Percentiles rank a stretch among this genome's conserved stretches.
phyloP scores from a whole-genome alignment of 495 filamentous ascomycete species.

The Neurospora africana region DNA sequence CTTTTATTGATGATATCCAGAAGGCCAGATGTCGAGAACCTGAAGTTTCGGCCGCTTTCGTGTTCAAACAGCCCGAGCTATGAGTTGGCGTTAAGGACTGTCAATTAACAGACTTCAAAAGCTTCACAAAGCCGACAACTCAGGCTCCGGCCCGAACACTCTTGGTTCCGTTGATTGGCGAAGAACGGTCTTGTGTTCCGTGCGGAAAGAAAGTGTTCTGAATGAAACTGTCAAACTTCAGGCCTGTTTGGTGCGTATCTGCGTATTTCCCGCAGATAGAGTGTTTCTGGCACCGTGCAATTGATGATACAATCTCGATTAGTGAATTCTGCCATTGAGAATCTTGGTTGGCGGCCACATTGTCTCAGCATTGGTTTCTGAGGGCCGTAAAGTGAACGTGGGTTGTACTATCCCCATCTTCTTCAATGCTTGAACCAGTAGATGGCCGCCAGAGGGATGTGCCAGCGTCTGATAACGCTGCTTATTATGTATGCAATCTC shows the following conservation, averaged over 20 bases:
- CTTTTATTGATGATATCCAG: neutral
- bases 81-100: neutral
- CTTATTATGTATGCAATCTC: neutral
- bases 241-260: neutral
- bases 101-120: neutral
- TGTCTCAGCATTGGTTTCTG: neutral
- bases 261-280: neutral
- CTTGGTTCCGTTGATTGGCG: neutral
- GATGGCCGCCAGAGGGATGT: neutral
- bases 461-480: neutral
- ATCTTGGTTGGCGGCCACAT: neutral
- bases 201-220: neutral
- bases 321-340: neutral
- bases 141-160: neutral
- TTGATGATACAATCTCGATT: neutral
- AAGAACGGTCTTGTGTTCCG: neutral
- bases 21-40: neutral
- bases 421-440: neutral
- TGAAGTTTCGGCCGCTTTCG: neutral
- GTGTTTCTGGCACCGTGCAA: neutral
- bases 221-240: neutral
- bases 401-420: neutral
- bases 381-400: neutral
- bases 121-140: neutral
- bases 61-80: neutral